Evolutionary conservation across 2,329 filamentous ascomycete genomes (phyloP).

Genomic region (Fusarium nematophilum): DNA sequence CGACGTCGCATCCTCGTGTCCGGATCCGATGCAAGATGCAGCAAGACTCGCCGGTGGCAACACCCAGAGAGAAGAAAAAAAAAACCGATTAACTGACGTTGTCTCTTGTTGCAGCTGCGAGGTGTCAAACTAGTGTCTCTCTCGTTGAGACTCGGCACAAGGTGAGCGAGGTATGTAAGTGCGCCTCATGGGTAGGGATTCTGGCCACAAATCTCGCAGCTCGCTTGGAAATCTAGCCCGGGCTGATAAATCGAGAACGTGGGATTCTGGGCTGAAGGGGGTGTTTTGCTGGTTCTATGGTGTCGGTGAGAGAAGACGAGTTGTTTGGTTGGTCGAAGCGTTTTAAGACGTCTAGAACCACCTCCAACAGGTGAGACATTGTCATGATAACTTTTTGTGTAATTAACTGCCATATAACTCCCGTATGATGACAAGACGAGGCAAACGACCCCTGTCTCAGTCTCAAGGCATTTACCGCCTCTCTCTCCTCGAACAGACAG

Average conservation of each 20-base stretch:
- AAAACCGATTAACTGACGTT: no score
- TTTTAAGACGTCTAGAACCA: no score
- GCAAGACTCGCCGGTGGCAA: constrained; percentile 25
- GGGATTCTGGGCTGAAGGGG: not conserved
- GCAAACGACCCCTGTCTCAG: constrained; percentile 18
- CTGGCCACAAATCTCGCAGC: constrained; percentile 30
- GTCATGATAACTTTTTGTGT: constrained; percentile 2
- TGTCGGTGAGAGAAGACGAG: no score
- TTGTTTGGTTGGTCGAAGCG: no score
- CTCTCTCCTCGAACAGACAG: not conserved
- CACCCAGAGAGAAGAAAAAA: no score
- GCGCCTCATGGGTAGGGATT: constrained; percentile 28
- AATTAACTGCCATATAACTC: constrained; percentile 9
- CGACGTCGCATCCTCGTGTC: constrained; percentile 37
- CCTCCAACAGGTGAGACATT: constrained; percentile 8
- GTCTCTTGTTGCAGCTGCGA: constrained; percentile 4
- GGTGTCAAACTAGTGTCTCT: constrained; percentile 5
- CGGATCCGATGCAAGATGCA: constrained; percentile 23
- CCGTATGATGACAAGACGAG: not conserved
- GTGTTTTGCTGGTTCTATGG: not conserved
- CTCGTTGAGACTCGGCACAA: no score
- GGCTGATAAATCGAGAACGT: no score
- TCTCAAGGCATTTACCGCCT: constrained; percentile 15
- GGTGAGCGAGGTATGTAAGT: constrained; percentile 27
- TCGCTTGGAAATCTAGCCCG: no score